Base-by-base conservation (phyloP, 192 early-diverging fungal species). In the Coemansia sp. region DNA sequence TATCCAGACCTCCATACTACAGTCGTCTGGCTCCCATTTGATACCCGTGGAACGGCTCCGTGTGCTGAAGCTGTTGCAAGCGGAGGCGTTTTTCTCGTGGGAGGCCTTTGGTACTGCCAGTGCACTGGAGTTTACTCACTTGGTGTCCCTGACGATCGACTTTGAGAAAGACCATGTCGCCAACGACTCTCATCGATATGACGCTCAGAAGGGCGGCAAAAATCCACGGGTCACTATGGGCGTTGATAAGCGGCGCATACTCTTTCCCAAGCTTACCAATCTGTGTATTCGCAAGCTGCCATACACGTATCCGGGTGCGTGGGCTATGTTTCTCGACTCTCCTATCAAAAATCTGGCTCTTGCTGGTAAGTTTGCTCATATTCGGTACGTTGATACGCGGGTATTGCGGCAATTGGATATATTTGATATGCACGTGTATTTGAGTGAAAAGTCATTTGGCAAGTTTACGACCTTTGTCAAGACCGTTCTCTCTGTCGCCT, bases 31-130 rank as follows among this genome's bases (percentile, higher is more conserved):
- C 14, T 1, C 28, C 21, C 21, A 20, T 9, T 13, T 14, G 1
- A 35, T 77, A 5, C 50, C 63, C 0, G 63, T 46, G 1, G 26
- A 4, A 3, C 63, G 59, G 23, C 63, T 78, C 28, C 42, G 66
- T 40, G 37, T 21, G 18, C 53, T 78, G 45, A 63, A 62, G 28
- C 43, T 78, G 18, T 24, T 43, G 46, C 63, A 69, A 7, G 76
- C 67, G 1, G 63, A 65, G 5, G 51, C 76, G 23, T 78, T 69
- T 53, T 78, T 78, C 56, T 62, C 70, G 3, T 78, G 76, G 76
- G 59, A 37, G 28, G 31, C 76, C 5, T 77, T 77, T 60, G 61
- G 62, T 11, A 40, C 62, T 10, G 2, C n/a, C 1, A 26, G 43
- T 0, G 9, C 28, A 2, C 43, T 71, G 3, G 63, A 48, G 24